Evolutionary conservation across 1,284 basidiomycete genomes (phyloP).

Genomic region (Kwoniella shivajii): DNA sequence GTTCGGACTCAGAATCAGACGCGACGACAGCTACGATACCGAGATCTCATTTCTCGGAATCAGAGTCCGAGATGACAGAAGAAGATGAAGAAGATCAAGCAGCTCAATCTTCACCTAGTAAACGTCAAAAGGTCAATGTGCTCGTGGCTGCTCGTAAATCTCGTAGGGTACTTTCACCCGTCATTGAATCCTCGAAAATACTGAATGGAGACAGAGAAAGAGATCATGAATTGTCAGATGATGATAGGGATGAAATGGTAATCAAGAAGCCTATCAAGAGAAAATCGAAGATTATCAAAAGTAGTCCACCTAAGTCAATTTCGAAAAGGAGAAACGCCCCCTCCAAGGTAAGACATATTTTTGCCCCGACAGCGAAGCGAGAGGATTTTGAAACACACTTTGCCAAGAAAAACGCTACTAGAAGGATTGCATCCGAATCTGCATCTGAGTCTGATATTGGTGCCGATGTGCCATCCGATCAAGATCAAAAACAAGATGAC

Average conservation of each 20-base stretch:
- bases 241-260: slow-evolving; percentile 9
- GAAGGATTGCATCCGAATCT: no score
- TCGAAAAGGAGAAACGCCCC: background rate
- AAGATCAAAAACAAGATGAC: slow-evolving; percentile 10
- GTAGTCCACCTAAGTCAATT: slow-evolving; percentile 4
- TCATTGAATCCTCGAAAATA: slow-evolving; percentile 8
- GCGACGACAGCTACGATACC: slow-evolving; percentile 42
- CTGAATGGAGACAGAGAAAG: background rate
- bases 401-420: no score
- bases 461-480: no score
- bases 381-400: no score
- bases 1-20: slow-evolving; percentile 35
- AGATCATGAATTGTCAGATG: slow-evolving; percentile 8
- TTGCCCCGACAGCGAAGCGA: no score
- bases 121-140: background rate
- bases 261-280: slow-evolving; percentile 18
- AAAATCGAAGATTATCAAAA: slow-evolving; percentile 17
- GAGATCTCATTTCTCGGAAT: slow-evolving; percentile 28
- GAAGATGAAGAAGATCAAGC: background rate
- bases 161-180: slow-evolving; percentile 13
- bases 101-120: background rate
- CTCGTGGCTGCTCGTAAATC: slow-evolving; percentile 5
- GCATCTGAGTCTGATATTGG: no score
- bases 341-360: background rate
- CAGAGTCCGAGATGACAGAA: background rate